phyloP scores from a whole-genome alignment of 192 early-diverging fungal species.

The Entomortierella parvispora region DNA sequence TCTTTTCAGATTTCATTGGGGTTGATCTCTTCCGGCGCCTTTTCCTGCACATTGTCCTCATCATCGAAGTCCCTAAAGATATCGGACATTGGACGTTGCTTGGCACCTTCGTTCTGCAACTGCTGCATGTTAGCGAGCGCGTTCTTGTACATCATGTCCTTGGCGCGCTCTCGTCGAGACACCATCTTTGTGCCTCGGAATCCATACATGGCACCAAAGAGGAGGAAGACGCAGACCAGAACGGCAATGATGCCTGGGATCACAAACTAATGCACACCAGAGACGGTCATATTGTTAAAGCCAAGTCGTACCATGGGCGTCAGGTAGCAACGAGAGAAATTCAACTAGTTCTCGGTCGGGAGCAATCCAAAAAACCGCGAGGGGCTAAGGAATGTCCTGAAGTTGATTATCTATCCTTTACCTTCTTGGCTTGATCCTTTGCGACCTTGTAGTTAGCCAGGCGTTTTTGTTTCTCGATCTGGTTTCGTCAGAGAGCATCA shows the following conservation, averaged over 20 bases:
- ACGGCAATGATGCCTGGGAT: constrained; percentile 15
- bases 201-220: constrained; percentile 15
- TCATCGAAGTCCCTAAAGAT: too few relatives aligned
- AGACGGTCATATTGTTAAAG: background rate
- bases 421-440: constrained; percentile 26
- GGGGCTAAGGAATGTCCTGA: background rate
- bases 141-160: background rate
- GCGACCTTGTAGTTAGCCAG: constrained; percentile 25
- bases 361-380: too few relatives aligned
- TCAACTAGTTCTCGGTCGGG: too few relatives aligned
- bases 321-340: too few relatives aligned
- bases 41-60: too few relatives aligned
- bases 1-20: too few relatives aligned
- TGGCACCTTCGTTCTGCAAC: too few relatives aligned
- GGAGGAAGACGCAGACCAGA: background rate
- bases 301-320: background rate
- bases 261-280: constrained; percentile 10
- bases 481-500: too few relatives aligned
- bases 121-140: too few relatives aligned
- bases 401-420: background rate
- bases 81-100: too few relatives aligned
- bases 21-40: too few relatives aligned
- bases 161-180: background rate
- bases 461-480: constrained; percentile 21
- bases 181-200: constrained; percentile 8